These are phyloP conservation scores for Saccharomycopsis sp. DNA, from an alignment of 805 yeast species.

Conservation along the genomic window DNA sequence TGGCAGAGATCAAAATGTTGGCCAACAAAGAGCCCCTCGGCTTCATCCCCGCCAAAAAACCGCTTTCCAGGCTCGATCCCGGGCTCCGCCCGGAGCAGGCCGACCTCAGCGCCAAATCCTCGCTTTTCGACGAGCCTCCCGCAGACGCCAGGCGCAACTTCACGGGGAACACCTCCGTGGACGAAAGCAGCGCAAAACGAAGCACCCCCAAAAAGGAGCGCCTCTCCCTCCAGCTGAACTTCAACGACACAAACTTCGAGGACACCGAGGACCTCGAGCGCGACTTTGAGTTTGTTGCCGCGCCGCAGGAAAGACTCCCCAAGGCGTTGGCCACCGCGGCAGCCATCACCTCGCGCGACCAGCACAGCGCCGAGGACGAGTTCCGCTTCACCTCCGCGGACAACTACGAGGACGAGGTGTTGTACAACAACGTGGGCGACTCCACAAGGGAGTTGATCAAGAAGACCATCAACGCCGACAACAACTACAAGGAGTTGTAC, in stretches of 20 bases:
- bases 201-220: not conserved
- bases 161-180: constrained; percentile 9
- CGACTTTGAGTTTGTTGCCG: constrained; percentile 16
- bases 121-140: not conserved
- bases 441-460: constrained; percentile 14
- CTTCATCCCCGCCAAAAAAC: constrained; percentile 4
- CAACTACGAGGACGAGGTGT: constrained; percentile 3
- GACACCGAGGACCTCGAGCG: constrained; percentile 18
- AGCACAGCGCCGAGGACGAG: constrained; percentile 3
- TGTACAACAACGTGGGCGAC: constrained; percentile 15
- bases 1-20: constrained; percentile 8
- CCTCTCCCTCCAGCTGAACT: constrained; percentile 1
- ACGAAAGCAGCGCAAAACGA: not conserved
- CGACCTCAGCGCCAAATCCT: no score
- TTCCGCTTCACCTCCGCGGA: not conserved
- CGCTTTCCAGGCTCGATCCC: constrained; percentile 20
- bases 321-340: not conserved
- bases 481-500: constrained; percentile 15
- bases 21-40: constrained; percentile 7
- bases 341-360: not conserved
- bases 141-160: constrained; percentile 9
- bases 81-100: constrained; percentile 9
- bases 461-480: constrained; percentile 10
- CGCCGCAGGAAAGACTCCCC: constrained; percentile 2
- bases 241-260: constrained; percentile 2